Evolutionary conservation across 1,284 basidiomycete species (phyloP), one percentile per base, ranked within the genome.

Genomic region (Rhodotorula sp.): DNA sequence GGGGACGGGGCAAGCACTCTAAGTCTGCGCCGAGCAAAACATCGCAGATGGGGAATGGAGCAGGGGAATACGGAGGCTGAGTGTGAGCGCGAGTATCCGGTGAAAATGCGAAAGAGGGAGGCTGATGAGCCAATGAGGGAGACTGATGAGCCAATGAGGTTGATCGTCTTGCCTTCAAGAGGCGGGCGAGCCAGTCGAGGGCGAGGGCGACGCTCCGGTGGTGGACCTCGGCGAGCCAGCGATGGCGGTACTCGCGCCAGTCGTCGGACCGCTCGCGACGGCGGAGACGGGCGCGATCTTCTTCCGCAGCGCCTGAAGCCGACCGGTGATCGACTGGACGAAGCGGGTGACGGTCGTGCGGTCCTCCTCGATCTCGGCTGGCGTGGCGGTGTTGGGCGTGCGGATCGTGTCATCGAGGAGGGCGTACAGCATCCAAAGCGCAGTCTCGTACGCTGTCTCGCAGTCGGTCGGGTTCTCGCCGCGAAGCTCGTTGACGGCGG

Each of bases 371-470:
- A 53, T 30, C 20, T 87, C 89, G 8, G 86, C 87, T 13, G 61
- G 44, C 22, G 61, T 16, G 30, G 55, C 34, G 15, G 64, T 15
- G 77, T 94, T 90, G 72, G 95, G 83, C 2, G 90, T 84, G 37
- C 53, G 59, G 75, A 97, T 84, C 5, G 90, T 84, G 70, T 94
- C 91, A 78, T 99, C 95, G 77, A 95, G 88, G 9, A 98, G 84
- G 0, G 92, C 90, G 74, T 91, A 90, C 34, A 99, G 83, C 78
- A 94, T 90, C 89, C 92, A 95, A 26, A 96, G 81, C 0, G 93
- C 92, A 71, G 92, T 92, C 78, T 97, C 94, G 81, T 99, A 99
- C 48, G 94, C 85, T 77, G 90, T 89, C 81, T 96, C 90, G 78
- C 94, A 96, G 75, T 90, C 88, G 37, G 78, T 65, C 7, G 81